A percentile compares a stretch with the other conserved stretches of the same genome.
These are phyloP conservation scores for Brassica hybrid DNA, from an alignment of 441 rosid species.

Conservation along the genomic window DNA sequence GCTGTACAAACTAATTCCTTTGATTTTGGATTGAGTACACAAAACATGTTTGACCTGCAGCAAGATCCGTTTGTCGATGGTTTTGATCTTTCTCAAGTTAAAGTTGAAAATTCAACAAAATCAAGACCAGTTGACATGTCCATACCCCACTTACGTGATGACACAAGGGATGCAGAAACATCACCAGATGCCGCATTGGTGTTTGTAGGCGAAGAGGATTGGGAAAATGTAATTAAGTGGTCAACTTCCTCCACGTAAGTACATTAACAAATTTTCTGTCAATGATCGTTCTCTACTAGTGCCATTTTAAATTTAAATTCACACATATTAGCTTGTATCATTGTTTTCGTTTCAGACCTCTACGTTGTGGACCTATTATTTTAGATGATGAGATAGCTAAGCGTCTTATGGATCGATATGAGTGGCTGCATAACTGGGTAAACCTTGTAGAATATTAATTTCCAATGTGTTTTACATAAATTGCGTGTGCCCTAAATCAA, in stretches of 20 bases:
- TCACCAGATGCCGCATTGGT: background rate
- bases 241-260: background rate
- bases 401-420: background rate
- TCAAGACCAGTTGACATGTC: background rate
- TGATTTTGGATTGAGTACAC: background rate
- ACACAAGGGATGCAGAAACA: too few species aligned
- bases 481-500: background rate
- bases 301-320: too few species aligned
- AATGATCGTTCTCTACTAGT: too few species aligned
- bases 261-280: too few species aligned
- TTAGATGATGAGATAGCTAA: background rate
- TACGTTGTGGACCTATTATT: background rate
- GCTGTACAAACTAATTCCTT: background rate
- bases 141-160: background rate
- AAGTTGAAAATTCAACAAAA: background rate
- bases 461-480: background rate
- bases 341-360: background rate
- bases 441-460: background rate
- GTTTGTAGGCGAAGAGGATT: background rate
- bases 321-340: too few species aligned
- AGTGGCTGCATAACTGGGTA: background rate
- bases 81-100: background rate
- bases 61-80: background rate
- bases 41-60: background rate
- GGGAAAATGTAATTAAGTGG: background rate